phyloP scores from a whole-genome alignment of 805 yeast species.

The Candida oleophila region DNA sequence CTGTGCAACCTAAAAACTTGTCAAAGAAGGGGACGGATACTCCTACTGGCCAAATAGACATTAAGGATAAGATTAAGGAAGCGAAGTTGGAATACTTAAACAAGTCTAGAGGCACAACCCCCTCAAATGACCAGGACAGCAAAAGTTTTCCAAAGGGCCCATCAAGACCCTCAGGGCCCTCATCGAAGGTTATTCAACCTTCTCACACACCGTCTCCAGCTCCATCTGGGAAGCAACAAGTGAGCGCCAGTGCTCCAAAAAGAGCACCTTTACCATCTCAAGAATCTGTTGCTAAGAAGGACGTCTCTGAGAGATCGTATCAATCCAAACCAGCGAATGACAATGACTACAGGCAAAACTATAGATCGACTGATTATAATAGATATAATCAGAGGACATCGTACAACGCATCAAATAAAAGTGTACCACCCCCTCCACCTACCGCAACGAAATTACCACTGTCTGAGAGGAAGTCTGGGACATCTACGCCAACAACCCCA shows the following conservation, averaged over 20 bases:
- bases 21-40: background rate
- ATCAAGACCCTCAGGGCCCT: constrained; percentile 1
- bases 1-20: background rate
- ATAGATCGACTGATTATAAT: constrained; percentile 2
- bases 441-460: background rate
- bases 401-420: constrained; percentile 3
- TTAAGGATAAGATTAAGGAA: constrained; percentile 3
- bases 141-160: background rate
- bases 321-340: constrained; percentile 6
- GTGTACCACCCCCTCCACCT: constrained; percentile 9
- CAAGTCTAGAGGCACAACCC: constrained; percentile 2
- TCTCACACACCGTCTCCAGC: background rate
- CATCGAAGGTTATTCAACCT: background rate
- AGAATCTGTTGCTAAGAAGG: constrained; percentile 12
- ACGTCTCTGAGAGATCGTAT: constrained; percentile 3
- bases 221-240: constrained; percentile 1
- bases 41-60: background rate
- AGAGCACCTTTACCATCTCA: constrained; percentile 26
- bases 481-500: constrained; percentile 9
- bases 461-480: background rate
- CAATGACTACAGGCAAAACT: constrained; percentile 10
- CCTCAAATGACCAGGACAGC: background rate
- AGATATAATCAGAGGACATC: constrained; percentile 4
- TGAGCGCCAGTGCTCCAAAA: constrained; percentile 8
- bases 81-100: constrained; percentile 4